Base-by-base conservation (phyloP, 495 filamentous ascomycete species). In the Penicillium alfredii region DNA sequence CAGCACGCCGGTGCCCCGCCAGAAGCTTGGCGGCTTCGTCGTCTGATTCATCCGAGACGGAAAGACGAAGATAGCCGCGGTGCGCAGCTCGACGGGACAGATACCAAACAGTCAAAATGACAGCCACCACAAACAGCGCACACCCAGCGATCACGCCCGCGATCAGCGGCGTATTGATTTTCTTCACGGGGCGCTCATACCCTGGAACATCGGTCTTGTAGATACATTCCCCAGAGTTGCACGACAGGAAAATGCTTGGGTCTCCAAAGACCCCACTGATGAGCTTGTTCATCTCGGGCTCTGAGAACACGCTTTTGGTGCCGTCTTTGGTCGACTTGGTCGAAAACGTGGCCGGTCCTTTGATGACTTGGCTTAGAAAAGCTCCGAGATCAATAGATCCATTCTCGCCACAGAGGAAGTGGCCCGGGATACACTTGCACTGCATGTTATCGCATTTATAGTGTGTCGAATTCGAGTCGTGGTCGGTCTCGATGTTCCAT, bases 81-180 rank as follows among this genome's bases (percentile, higher is more conserved):
- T 68, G 69, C 1, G 61, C 61, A 17, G 73, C 66, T 35, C 88
- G 76, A 44, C 86, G 74, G 1, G 87, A 84, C n/a, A 94, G 61
- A 51, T 89, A 94, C 89, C 90, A 98, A 13, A 94, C 75, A 5
- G 77, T 49, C 18, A 97, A 60, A 34, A 96, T 85, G 25, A 86
- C 78, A 5, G 77, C 81, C 14, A 96, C 88, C 5, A 97, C 71
- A 52, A 98, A 96, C 1, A 98, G 67, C 2, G 81, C 79, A 58
- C 77, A 84, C 15, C 80, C 88, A 6, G 89, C 89, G 55, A 98
- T 97, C 33, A 93, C 86, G 21, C 86, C 82, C 12, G 92, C 92
- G 50, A 98, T 97, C 29, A 98, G 69, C 8, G 93, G 92, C 1
- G 89, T 98, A 57, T 98, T 98, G 66, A 98, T 97, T 51, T 83